Evolutionary conservation across 1,139 yeast genomes (phyloP), one percentile per base, ranked within the genome.

Genomic region (Magnusiomyces suaveolens): DNA sequence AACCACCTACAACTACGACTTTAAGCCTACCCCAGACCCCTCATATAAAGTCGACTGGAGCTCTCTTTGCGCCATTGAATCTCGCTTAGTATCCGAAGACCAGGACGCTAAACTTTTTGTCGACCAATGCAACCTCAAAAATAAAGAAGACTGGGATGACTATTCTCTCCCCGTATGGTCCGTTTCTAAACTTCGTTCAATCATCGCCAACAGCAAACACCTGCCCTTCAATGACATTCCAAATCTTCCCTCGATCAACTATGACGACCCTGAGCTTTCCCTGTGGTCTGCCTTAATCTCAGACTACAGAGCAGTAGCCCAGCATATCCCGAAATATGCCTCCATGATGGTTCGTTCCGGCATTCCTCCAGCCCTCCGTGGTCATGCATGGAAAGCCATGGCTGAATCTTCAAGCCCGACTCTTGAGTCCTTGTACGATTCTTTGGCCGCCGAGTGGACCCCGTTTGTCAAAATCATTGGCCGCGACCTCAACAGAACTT

Each of bases 401-500:
- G 61, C 71, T 29, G 67, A 68, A 50, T 67, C 69, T 8, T 59
- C 64, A 43, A 68, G 69, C 20, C 59, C 65, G 26, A 62, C 69
- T 4, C 62, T 72, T 51, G 65, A 70, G 54, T 66, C 68, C n/a
- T 62, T 75, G n/a, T 75, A 72, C 57, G 68, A 67, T 51, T 67
- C 74, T 16, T 66, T 75, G 46, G 72, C 74, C 33, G 68, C 63
- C 16, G 78, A 75, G 56, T 66, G 72, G 60, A 72, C 77, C 1
- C 77, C 77, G 18, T 76, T 71, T 62, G 70, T 72, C 48, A 74
- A 77, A 56, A 84, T 82, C 59, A 83, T 83, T 58, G 73, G 76
- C 48, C 80, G 84, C 59, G 88, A 83, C 64, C 75, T 83, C 60
- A 75, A 74, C 59, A 68, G 88, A 56, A 82, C 88, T 0, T 83